phyloP scores from a whole-genome alignment of 441 rosid species.

The Adansonia madagascariensis region DNA sequence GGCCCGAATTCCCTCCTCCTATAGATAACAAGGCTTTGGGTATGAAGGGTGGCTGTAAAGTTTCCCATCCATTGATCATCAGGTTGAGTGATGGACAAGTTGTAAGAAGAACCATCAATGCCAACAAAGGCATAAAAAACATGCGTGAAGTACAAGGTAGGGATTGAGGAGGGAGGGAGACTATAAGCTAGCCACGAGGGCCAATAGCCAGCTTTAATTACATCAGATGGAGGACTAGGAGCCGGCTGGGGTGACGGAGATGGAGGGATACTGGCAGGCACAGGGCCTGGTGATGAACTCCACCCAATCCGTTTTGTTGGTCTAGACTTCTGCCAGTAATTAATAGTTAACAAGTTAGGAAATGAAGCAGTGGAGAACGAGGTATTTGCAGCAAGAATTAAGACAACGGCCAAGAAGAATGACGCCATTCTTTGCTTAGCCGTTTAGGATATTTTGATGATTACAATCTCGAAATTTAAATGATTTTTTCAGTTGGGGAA shows the following conservation, averaged over 20 bases:
- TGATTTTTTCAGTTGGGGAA: neutral
- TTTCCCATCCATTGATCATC: slow-evolving; percentile 37
- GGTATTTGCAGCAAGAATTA: neutral
- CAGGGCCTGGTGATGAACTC: neutral
- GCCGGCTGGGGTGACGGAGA: slow-evolving; percentile 6
- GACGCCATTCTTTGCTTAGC: slow-evolving; percentile 5
- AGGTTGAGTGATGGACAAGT: slow-evolving; percentile 37
- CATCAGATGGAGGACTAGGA: slow-evolving; percentile 3
- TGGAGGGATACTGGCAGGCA: neutral
- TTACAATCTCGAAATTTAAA: neutral
- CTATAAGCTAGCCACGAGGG: slow-evolving; percentile 38
- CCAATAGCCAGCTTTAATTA: slow-evolving; percentile 55
- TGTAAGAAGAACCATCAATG: slow-evolving; percentile 36
- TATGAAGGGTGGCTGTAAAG: slow-evolving; percentile 36
- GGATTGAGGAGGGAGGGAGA: slow-evolving; percentile 37
- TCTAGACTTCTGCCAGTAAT: neutral
- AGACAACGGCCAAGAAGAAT: neutral
- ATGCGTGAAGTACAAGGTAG: slow-evolving; percentile 49
- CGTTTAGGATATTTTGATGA: neutral
- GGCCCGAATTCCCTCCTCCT: slow-evolving; percentile 38
- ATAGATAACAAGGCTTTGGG: slow-evolving; percentile 41
- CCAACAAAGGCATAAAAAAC: slow-evolving; percentile 50
- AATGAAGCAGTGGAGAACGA: slow-evolving; percentile 2
- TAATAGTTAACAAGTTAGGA: neutral
- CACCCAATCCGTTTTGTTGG: neutral